Base-by-base conservation (phyloP, 2,329 filamentous ascomycete genomes). In the Purpureocillium takamizusanense region DNA sequence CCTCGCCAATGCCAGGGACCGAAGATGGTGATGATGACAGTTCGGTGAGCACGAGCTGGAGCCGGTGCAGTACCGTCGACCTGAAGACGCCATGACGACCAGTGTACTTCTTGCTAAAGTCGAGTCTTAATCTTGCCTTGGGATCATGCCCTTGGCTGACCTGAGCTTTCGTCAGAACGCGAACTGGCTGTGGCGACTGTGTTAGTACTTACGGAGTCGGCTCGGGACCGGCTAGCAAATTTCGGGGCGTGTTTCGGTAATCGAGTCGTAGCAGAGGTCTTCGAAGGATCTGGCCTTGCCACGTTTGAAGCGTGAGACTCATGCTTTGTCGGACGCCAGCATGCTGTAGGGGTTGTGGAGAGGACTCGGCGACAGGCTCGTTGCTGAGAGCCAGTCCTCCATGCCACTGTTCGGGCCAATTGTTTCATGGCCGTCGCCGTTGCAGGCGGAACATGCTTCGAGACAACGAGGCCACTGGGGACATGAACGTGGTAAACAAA, bases 131-230 rank as follows among this genome's bases (percentile, higher is more conserved):
- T 18, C 58, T 54, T 15, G 55, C 50, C 17, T 51, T 52, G n/a
- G 56, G 57, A 36, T 62, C 59, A 44, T 60, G 56, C 7, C 55
- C 57, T 16, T 56, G 49, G 37, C 52, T 52, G 28, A 56, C 48
- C 59, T 62, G 33, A 25, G 16, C 21, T 31, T 13, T 6, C 13
- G 28, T 30, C 8, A 12, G 8, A 28, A 28, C 25, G 13, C n/a
- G 7, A 14, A 13, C 28, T 30, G 28, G n/a, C 6, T n/a, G 17
- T 12, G 8, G 16, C 8, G 28, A 7, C 7, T 15, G 8, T n/a
- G n/a, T 18, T 15, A 8, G 38, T 14, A 39, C 56, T 48, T 48
- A 61, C 58, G 2, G 47, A 52, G 25, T 42, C 47, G 12, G 40
- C 47, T 31, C 53, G 44, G 14, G 50, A 47, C 9, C 40, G 44